Base-by-base conservation (phyloP, 2,329 filamentous ascomycete genomes). In the Ophidiomyces ophidiicola region DNA sequence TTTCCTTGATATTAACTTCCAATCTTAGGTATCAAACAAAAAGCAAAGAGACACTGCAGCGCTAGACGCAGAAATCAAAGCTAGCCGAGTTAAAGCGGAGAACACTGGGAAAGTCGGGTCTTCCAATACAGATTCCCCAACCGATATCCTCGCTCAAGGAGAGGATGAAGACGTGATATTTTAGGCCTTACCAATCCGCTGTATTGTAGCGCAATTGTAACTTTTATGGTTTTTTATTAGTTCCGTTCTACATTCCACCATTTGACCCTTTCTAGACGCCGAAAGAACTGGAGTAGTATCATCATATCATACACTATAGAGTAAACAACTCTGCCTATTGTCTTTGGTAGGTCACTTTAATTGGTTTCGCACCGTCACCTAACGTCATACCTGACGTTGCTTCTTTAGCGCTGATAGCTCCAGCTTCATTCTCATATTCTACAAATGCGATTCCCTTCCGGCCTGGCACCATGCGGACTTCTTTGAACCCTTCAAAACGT, bases 321-420 rank as follows among this genome's bases (percentile, higher is more conserved):
- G 15, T 15, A 31, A 36, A 37, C 34, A 26, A 19, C 19, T 19
- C 8, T 21, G 8, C 38, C 59, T 71, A 93, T 67, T 93, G 83
- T 55, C 87, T 74, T 67, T 96, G 90, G 71, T 93, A 98, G 10
- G 90, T 94, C 48, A 98, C 87, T 66, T 90, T 92, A 60, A 98
- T 84, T 5, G 76, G 69, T 64, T 85, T 83, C 49, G 74, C 73
- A 32, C 77, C 76, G 12, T 77, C 77, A 38, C 80, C 82, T 50
- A 98, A 67, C 17, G 75, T 69, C 76, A 90, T 87, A 15, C 85
- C 85, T 8, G 83, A 80, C 21, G 85, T 93, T 47, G 80, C 85
- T 69, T 96, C 88, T 70, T 94, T 96, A 12, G 90, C 90, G 39
- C 78, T 80, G 53, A 94, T 94, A 19, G 90, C 87, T 29, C 84